Conservation (phyloP, 371 early-diverging fungal genomes). For the Cokeromyces recurvatus region DNA sequence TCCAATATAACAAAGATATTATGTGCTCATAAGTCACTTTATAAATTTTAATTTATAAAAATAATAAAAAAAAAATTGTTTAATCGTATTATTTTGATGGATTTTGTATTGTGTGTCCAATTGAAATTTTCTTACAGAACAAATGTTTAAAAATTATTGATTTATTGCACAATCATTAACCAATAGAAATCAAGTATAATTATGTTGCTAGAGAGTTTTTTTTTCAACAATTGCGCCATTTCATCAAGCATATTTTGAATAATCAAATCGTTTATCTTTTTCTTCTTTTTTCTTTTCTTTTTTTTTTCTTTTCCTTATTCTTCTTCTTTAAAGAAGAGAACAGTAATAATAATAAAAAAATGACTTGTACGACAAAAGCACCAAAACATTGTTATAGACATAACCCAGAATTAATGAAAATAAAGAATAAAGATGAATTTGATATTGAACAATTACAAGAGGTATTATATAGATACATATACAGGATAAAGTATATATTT, state of each 20-base stretch:
- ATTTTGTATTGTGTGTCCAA: constrained; percentile 14
- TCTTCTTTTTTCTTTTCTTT: not conserved
- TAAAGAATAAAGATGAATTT: constrained; percentile 12
- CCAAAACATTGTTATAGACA: constrained; percentile 20
- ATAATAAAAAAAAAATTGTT: too few species aligned
- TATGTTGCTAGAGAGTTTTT: not conserved
- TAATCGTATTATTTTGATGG: too few species aligned
- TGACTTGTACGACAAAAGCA: constrained; percentile 11
- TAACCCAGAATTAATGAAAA: constrained; percentile 16
- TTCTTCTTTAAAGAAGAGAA: not conserved
- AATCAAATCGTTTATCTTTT: not conserved
- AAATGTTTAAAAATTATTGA: not conserved
- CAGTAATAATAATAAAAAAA: not conserved
- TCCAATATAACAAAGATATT: too few species aligned
- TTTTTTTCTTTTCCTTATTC: not conserved
- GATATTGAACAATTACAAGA: constrained; percentile 8
- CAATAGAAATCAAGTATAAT: not conserved
- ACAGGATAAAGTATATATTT: not conserved
- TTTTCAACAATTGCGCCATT: constrained; percentile 15
- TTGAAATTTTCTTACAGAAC: too few species aligned
- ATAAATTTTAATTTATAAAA: too few species aligned
- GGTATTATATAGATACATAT: not conserved
- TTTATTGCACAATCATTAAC: constrained; percentile 8
- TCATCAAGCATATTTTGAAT: constrained; percentile 3
- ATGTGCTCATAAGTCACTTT: too few species aligned